Evolutionary conservation across 495 filamentous ascomycete species (phyloP), one percentile per base, ranked within the genome.

Genomic region (Penicillium goetzii): DNA sequence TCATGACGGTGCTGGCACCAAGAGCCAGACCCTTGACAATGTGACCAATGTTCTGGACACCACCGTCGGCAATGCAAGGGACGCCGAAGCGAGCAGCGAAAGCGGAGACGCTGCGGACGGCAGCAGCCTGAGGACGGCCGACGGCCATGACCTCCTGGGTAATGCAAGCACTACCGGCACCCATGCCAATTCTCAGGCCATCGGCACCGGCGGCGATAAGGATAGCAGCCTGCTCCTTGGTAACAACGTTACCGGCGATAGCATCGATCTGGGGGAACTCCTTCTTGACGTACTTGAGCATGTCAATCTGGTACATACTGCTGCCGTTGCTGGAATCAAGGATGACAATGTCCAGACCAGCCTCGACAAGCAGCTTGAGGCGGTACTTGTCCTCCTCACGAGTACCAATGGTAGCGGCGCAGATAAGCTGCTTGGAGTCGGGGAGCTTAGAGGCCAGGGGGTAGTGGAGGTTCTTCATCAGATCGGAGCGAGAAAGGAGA

Each of bases 61-160:
- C 95, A 72, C 95, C 95, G 67, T 99, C 95, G 45, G 95, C 95
- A 68, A 99, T 97, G 80, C 93, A 97, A 26, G 95, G 95, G 63
- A 99, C 93, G 61, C 96, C 95, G 75, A 99, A 99, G 64, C 87
- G 87, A 50, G 89, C 90, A 36, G 95, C 95, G 69, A 98, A 99
- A 26, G 82, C 77, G 62, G 90, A 86, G 66, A 98, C 93, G 71
- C 89, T 92, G 82, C 89, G 92, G 61, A 99, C 93, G 40, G 94
- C 86, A 12, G 91, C 90, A 19, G 95, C 95, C 80, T 99, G 95
- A 61, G 95, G 95, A 67, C 95, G 89, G 40, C 95, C 95, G 45
- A 97, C 92, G 58, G 95, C 95, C 95, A 99, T 99, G 71, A 99
- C 95, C 81, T 99, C 95, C 80, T 99, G 95, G 51, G 95, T 99